Conservation (phyloP, 768 basidiomycete genomes). For the Leccinum boreale region DNA sequence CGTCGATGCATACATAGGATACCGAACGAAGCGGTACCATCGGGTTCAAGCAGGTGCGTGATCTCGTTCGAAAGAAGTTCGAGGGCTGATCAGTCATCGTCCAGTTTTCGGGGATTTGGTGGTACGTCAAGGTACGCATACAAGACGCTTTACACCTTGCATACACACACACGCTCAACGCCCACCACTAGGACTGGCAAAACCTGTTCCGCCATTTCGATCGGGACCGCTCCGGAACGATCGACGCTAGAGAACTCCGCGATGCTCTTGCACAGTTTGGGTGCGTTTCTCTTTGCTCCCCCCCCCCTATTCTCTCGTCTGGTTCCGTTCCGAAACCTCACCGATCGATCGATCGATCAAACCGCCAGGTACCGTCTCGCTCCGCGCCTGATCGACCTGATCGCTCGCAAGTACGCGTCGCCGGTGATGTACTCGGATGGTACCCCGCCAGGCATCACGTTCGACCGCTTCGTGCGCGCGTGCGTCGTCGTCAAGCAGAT, state of each 20-base stretch:
- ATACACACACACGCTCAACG: background rate
- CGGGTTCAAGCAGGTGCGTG: slow-evolving; percentile 66
- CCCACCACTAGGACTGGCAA: slow-evolving; percentile 64
- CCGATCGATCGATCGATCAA: background rate
- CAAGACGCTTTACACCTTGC: background rate
- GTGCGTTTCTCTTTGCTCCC: slow-evolving; percentile 25
- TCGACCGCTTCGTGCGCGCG: slow-evolving; percentile 84
- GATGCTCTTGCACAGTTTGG: slow-evolving; percentile 76
- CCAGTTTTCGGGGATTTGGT: slow-evolving; percentile 74
- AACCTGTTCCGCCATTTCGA: slow-evolving; percentile 82
- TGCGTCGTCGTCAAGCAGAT: slow-evolving; percentile 82
- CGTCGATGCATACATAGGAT: slow-evolving; percentile 39
- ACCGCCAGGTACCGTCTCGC: slow-evolving; percentile 57
- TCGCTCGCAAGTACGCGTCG: slow-evolving; percentile 74
- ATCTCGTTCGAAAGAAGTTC: background rate
- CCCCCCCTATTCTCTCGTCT: background rate
- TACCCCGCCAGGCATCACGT: slow-evolving; percentile 62
- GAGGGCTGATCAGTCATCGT: background rate
- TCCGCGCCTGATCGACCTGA: slow-evolving; percentile 58
- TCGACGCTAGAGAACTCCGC: slow-evolving; percentile 65
- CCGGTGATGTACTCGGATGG: slow-evolving; percentile 32
- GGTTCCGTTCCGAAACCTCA: background rate
- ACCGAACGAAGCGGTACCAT: slow-evolving; percentile 76
- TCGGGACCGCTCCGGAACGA: slow-evolving; percentile 76
- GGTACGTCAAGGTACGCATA: slow-evolving; percentile 60